Conservation (phyloP, 257 asterid species). For the Solanum etuberosum region DNA sequence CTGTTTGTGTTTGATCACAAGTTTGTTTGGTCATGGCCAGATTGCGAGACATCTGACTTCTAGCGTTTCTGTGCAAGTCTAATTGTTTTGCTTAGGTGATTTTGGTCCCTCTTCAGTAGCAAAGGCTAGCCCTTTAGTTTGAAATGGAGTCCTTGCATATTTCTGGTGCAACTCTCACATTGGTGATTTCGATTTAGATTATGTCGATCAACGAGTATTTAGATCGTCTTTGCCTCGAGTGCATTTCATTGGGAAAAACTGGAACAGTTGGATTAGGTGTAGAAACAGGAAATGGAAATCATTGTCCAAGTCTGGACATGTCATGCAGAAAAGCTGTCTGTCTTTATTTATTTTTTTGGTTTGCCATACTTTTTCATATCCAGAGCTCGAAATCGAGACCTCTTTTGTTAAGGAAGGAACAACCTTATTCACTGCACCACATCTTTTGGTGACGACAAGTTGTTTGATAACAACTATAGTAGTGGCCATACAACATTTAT, state of each 20-base stretch:
- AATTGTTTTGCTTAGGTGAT: not conserved
- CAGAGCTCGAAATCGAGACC: no score
- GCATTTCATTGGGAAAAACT: not conserved
- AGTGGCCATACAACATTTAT: not conserved
- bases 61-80: not conserved
- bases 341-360: not conserved
- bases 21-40: not conserved
- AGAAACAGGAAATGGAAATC: not conserved
- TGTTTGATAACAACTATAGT: not conserved
- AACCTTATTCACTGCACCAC: not conserved
- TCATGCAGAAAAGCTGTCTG: not conserved
- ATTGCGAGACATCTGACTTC: not conserved
- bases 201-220: not conserved
- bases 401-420: not conserved
- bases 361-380: not conserved
- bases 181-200: not conserved
- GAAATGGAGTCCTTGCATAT: not conserved
- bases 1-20: not conserved
- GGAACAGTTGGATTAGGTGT: not conserved
- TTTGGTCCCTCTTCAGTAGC: not conserved
- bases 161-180: not conserved
- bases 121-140: constrained; percentile 3
- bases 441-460: not conserved
- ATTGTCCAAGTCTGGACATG: not conserved
- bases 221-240: not conserved